Conservation (phyloP, 1,139 yeast genomes). For the Pichia sp. region DNA sequence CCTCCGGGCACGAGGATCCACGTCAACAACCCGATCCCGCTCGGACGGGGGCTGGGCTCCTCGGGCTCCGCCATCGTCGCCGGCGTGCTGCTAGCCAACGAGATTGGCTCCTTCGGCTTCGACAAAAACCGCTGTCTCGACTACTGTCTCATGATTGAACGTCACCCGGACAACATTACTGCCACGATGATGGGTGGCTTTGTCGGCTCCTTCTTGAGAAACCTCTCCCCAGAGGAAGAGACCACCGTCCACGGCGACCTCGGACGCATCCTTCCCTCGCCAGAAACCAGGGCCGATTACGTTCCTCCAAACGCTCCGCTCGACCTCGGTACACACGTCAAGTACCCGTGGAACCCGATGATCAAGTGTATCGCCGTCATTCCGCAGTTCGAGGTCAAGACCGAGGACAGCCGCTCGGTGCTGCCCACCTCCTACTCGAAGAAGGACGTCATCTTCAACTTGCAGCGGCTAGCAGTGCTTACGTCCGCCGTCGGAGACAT, state of each 20-base stretch:
- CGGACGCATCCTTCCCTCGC: conserved; percentile 74
- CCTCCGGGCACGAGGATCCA: conserved; percentile 81
- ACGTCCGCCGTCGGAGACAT: conserved; percentile 80
- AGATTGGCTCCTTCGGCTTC: conserved; percentile 67
- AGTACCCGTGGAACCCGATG: conserved; percentile 75
- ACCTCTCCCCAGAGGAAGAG: conserved; percentile 64
- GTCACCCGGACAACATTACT: conserved; percentile 97
- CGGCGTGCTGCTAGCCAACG: conserved; percentile 89
- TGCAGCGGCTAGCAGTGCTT: conserved; percentile 70
- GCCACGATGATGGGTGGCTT: conserved; percentile 99
- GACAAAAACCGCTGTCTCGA: conserved; percentile 82
- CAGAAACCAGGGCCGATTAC: conserved; percentile 26
- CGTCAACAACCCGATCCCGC: conserved; percentile 85
- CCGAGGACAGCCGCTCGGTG: conserved; percentile 86
- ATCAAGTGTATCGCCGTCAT: conserved; percentile 87
- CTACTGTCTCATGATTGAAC: conserved; percentile 92
- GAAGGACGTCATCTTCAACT: conserved; percentile 80
- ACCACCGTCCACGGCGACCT: conserved; percentile 78
- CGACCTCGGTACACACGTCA: conserved; percentile 83
- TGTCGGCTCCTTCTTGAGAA: conserved; percentile 89
- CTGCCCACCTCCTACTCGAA: conserved; percentile 78
- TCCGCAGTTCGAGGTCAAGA: conserved; percentile 90
- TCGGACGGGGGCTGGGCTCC: conserved; percentile 95
- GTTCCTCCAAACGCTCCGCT: conserved; percentile 81
- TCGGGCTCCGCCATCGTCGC: conserved; percentile 99